Percentiles rank a stretch among this genome's conserved stretches.
These are phyloP conservation scores for Hygrophoropsis aurantiaca DNA, from an alignment of 768 basidiomycete species.

Conservation along the genomic window DNA sequence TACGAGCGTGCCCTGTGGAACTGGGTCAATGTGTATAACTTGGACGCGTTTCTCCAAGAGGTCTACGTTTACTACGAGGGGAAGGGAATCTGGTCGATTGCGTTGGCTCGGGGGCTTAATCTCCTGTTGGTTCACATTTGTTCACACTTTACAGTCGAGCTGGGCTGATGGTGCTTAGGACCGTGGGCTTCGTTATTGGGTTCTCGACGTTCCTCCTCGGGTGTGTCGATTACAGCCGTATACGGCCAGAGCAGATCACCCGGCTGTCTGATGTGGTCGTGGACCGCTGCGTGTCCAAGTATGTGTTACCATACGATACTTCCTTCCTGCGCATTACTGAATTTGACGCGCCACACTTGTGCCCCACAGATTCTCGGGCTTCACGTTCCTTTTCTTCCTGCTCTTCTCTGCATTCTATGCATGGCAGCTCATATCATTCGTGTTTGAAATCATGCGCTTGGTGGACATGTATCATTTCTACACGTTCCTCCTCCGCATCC, in stretches of 20 bases:
- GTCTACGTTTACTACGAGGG: conserved; percentile 96
- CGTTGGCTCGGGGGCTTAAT: conserved; percentile 86
- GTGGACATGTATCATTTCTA: conserved; percentile 96
- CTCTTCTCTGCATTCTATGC: conserved; percentile 85
- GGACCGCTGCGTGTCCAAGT: conserved; percentile 82
- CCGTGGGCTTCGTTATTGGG: conserved; percentile 95
- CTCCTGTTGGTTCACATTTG: conserved; percentile 80
- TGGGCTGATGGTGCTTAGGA: conserved; percentile 52
- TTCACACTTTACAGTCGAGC: conserved; percentile 13
- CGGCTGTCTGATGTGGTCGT: conserved; percentile 82
- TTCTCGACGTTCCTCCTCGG: conserved; percentile 96
- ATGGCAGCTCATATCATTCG: conserved; percentile 85
- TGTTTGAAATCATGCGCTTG: conserved; percentile 71
- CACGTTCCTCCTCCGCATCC: conserved; percentile 89
- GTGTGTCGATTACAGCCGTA: conserved; percentile 88
- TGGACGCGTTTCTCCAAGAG: conserved; percentile 93
- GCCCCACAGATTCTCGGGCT: conserved; percentile 70
- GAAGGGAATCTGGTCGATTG: conserved; percentile 95
- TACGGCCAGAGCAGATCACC: conserved; percentile 65
- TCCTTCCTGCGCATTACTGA: conserved; percentile 16
- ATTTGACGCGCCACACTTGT: conserved; percentile 6
- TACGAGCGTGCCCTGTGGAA: conserved; percentile 95
- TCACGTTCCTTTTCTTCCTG: conserved; percentile 80
- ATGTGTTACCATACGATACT: conserved; percentile 21
- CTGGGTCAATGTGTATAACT: conserved; percentile 98